Conservation (phyloP, 345 rosid genomes). For the Kandelia obovata region DNA sequence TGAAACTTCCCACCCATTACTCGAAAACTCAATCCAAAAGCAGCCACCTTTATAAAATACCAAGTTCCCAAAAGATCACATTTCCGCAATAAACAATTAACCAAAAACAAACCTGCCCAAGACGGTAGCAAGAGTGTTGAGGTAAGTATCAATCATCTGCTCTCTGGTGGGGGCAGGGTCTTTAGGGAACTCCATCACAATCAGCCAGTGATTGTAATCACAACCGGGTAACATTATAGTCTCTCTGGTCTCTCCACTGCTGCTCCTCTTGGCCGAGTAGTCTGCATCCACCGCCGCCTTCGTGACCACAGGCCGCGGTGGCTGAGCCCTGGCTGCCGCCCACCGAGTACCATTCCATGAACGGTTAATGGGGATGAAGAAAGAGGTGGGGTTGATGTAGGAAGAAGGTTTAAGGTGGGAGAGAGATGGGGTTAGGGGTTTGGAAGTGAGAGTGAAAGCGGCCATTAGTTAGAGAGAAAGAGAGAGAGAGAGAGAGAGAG, state of each 20-base stretch:
- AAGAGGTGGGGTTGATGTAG: constrained; percentile 38
- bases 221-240: constrained; percentile 93
- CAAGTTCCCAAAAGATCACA: not conserved
- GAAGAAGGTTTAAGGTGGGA: constrained; percentile 39
- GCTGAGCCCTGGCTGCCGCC: constrained; percentile 4
- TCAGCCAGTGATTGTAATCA: constrained; percentile 95
- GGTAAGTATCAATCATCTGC: constrained; percentile 94
- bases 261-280: constrained; percentile 64
- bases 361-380: constrained; percentile 11
- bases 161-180: constrained; percentile 92
- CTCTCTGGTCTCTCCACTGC: constrained; percentile 66
- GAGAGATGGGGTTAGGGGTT: constrained; percentile 21
- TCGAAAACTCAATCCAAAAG: not conserved
- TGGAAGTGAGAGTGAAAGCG: constrained; percentile 33
- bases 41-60: not conserved
- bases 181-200: constrained; percentile 95
- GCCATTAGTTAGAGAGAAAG: constrained; percentile 37
- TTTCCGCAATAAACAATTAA: not conserved
- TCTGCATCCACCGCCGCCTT: constrained; percentile 50
- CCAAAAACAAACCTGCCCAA: constrained; percentile 57
- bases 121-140: constrained; percentile 77
- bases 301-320: not conserved
- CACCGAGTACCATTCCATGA: constrained; percentile 17
- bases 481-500: too few species aligned
- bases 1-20: not conserved